Evolutionary conservation across 1,284 basidiomycete genomes (phyloP).

Genomic region (Ustilago crameri): DNA sequence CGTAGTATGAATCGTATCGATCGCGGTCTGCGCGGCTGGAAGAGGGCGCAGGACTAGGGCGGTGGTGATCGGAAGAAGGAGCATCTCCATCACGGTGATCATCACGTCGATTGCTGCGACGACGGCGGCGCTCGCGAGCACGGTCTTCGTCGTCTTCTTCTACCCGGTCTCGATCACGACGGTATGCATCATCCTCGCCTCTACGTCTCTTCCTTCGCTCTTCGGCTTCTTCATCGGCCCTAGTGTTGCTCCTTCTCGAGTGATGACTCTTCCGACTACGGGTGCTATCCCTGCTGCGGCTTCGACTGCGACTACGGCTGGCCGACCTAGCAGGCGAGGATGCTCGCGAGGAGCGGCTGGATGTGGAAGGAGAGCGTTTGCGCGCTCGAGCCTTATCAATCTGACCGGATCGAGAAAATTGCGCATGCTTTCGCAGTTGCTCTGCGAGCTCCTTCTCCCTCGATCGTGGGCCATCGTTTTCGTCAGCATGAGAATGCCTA

Average conservation of each 20-base stretch:
- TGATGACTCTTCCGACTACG: constrained; percentile 30
- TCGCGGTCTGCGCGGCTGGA: constrained; percentile 33
- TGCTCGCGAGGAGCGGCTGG: constrained; percentile 29
- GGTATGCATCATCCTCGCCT: constrained; percentile 41
- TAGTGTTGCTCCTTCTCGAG: constrained; percentile 29
- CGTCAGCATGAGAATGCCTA: constrained; percentile 8
- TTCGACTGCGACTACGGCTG: constrained; percentile 30
- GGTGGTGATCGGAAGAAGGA: constrained; percentile 14
- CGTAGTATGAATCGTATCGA: constrained; percentile 43
- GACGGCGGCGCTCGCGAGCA: constrained; percentile 54
- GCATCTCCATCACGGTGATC: constrained; percentile 35
- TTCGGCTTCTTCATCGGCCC: constrained; percentile 63
- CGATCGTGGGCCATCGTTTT: constrained; percentile 22
- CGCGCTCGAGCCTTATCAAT: constrained; percentile 23
- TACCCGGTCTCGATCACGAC: constrained; percentile 54
- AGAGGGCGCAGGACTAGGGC: constrained; percentile 29
- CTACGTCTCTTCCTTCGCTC: constrained; percentile 58
- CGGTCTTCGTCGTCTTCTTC: constrained; percentile 69
- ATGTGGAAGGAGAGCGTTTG: constrained; percentile 19
- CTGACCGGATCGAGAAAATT: constrained; percentile 35
- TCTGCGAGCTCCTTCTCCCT: constrained; percentile 64
- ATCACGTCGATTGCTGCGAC: constrained; percentile 41
- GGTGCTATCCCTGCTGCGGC: constrained; percentile 30
- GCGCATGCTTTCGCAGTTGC: constrained; percentile 59
- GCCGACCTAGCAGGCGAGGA: constrained; percentile 30